Evolutionary conservation across 1,139 yeast species (phyloP), one percentile per base, ranked within the genome.

Genomic region (Barnettozyma hawaiiensis): DNA sequence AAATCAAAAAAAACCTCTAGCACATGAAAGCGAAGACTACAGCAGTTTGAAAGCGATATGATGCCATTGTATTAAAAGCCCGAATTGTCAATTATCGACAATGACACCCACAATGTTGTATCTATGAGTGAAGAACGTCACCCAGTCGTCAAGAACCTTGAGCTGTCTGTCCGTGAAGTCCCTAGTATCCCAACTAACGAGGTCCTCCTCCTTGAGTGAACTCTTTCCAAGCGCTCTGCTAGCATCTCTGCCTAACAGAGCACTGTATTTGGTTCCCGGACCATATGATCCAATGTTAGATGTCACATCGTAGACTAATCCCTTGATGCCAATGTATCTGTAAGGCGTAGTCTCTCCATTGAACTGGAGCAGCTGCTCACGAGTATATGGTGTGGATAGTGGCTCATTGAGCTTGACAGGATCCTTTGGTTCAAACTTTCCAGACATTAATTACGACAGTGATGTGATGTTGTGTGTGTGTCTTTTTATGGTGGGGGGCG

Each of bases 301-400:
- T 0, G 85, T 73, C 5, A 87, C 96, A 57, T 87, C 96, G 57
- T 84, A 87, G 11, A 87, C 76, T 2, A 70, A 68, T 10, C 95
- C 94, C 48, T 79, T 77, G 50, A 87, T 81, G 7, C 79, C 94
- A 21, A 87, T 82, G 60, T 78, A 85, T 47, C 84, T 70, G 46
- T 73, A 61, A 8, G 67, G 64, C 12, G 10, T 6, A 9, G 10
- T 51, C 70, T 35, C 55, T 64, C 81, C 82, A 49, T 76, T 74
- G 46, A 63, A 75, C 44, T 63, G 47, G 2, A 69, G 52, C 14
- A 76, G 63, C 50, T 73, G 68, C 18, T 58, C 63, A 35, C 58
- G 53, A 0, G 76, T 61, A 52, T 72, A 68, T 1, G 62, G 62
- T 24, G 63, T 66, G 47, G 70, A 60, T 44, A 64, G 62, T 12